Percentiles rank a stretch among this genome's conserved stretches.
phyloP scores from a whole-genome alignment of 331 rosid genomes.

The Arachis monticola region DNA sequence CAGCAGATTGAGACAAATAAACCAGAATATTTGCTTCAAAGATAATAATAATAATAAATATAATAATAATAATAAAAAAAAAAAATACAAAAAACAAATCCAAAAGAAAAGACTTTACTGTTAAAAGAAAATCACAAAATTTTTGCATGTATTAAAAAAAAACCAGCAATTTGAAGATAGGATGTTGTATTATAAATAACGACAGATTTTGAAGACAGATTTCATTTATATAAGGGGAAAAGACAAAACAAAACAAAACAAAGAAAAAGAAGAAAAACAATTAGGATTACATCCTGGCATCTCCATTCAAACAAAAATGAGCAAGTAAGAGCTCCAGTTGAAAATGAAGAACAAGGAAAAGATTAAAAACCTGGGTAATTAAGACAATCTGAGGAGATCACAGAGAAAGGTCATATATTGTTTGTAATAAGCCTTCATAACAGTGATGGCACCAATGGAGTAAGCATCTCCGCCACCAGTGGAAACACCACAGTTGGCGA shows the following conservation, averaged over 20 bases:
- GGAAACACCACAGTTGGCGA: conserved; percentile 89
- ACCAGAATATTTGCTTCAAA: conserved; percentile 29
- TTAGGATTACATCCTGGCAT: background rate
- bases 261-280: background rate
- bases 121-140: no score
- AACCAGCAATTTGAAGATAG: conserved; percentile 6
- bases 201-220: conserved; percentile 16
- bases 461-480: conserved; percentile 94
- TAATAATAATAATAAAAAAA: no score
- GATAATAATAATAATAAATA: no score
- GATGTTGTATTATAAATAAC: background rate
- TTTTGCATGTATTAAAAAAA: background rate
- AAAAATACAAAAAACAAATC: background rate
- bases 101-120: background rate
- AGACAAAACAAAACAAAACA: no score
- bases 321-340: conserved; percentile 1
- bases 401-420: conserved; percentile 71
- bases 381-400: conserved; percentile 72
- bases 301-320: background rate
- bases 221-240: background rate
- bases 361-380: conserved; percentile 70
- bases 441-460: conserved; percentile 94
- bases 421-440: conserved; percentile 86
- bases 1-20: background rate
- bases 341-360: background rate